Conservation (phyloP, 2,329 filamentous ascomycete genomes). For the Elsinoe necatrix region DNA sequence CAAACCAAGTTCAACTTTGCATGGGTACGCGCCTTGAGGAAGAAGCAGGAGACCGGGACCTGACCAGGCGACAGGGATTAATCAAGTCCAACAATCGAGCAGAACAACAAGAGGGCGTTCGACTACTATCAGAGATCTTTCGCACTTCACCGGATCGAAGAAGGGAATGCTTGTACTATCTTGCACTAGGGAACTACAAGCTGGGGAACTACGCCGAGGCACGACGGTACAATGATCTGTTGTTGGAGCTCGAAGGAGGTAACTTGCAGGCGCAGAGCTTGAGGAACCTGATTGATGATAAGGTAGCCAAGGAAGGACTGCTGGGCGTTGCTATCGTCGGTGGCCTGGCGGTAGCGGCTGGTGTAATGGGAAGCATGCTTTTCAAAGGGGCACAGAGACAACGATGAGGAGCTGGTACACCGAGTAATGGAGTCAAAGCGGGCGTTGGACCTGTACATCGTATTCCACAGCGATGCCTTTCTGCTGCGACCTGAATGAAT, state of each 20-base stretch:
- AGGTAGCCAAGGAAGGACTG: constrained; percentile 87
- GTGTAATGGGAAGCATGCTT: constrained; percentile 82
- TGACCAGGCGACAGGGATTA: constrained; percentile 55
- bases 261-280: constrained; percentile 88
- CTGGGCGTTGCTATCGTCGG: constrained; percentile 93
- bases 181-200: constrained; percentile 96
- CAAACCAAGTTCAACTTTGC: constrained; percentile 99
- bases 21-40: constrained; percentile 56
- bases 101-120: constrained; percentile 91
- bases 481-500: constrained; percentile 1
- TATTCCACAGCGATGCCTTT: background rate
- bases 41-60: background rate
- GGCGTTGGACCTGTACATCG: background rate
- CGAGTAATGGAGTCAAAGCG: background rate
- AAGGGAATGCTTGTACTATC: constrained; percentile 96
- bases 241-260: constrained; percentile 81
- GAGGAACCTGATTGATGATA: constrained; percentile 83
- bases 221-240: constrained; percentile 83
- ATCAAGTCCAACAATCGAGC: constrained; percentile 80
- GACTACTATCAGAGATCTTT: constrained; percentile 93
- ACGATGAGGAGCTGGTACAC: constrained; percentile 3
- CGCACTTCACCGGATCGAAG: constrained; percentile 84
- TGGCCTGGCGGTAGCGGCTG: constrained; percentile 83
- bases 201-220: constrained; percentile 95
- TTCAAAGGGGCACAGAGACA: constrained; percentile 65